phyloP scores from a whole-genome alignment of 139 green algal genomes.

The Coccomyxa sp. region DNA sequence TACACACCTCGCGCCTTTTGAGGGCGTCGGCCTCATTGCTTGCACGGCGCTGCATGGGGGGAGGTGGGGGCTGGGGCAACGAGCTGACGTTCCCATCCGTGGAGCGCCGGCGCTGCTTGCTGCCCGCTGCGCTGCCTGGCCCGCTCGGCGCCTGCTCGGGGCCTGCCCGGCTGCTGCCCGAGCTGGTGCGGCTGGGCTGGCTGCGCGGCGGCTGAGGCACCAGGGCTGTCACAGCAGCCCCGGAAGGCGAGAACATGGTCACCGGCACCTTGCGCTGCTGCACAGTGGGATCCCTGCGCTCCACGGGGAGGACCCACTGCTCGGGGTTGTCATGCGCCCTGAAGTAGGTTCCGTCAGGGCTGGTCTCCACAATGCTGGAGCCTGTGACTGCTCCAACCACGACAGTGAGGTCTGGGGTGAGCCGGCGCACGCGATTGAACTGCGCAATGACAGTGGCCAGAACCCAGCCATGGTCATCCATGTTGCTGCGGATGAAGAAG shows the following conservation, averaged over 20 bases:
- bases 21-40: no score
- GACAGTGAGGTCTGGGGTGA: conserved; percentile 78
- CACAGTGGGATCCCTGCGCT: conserved; percentile 41
- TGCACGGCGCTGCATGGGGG: no score
- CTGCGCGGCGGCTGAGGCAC: neutral
- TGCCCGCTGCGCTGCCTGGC: neutral
- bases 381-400: conserved; percentile 60
- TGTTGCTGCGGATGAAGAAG: conserved; percentile 92
- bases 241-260: neutral
- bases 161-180: no score
- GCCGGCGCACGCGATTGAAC: conserved; percentile 93
- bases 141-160: no score
- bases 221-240: neutral
- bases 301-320: conserved; percentile 72
- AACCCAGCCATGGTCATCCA: conserved; percentile 92
- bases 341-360: conserved; percentile 44
- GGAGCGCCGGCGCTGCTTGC: no score
- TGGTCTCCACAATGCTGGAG: conserved; percentile 51
- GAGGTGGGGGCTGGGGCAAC: no score
- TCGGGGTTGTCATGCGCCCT: conserved; percentile 44
- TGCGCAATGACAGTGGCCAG: conserved; percentile 43
- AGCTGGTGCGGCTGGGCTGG: neutral
- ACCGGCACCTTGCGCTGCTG: neutral
- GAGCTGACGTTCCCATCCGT: no score
- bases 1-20: no score